These are phyloP conservation scores for Naegleria gruberi DNA, from an alignment of 208 protist genomes.

Conservation along the genomic window DNA sequence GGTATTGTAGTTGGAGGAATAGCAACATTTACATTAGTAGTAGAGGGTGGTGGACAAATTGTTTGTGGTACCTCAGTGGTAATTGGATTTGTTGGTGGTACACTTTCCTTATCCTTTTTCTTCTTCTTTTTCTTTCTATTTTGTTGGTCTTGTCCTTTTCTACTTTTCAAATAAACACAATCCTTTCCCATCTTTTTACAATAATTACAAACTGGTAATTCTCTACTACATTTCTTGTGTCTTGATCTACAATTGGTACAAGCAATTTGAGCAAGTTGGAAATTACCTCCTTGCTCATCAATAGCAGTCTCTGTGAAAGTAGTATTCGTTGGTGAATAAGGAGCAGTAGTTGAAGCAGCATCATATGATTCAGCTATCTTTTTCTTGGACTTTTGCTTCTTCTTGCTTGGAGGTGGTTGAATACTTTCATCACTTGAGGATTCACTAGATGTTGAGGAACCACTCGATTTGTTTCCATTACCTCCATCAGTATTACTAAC, in stretches of 20 bases:
- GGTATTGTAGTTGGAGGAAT: background rate
- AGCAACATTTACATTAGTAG: background rate
- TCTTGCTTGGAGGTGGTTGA: too few species aligned
- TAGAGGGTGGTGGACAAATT: background rate
- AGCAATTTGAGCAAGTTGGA: background rate
- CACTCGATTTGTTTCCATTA: too few species aligned
- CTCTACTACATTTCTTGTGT: background rate
- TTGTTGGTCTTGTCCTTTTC: background rate
- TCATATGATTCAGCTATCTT: too few species aligned
- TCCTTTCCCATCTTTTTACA: background rate
- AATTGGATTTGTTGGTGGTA: background rate
- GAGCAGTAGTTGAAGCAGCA: background rate
- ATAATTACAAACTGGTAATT: background rate
- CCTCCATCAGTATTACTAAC: too few species aligned
- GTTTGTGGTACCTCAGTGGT: background rate
- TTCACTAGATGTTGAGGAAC: too few species aligned
- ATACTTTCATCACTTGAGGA: too few species aligned
- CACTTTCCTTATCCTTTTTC: background rate
- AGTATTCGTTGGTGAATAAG: background rate
- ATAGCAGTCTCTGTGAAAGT: background rate
- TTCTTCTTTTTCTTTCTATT: background rate
- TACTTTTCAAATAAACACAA: background rate
- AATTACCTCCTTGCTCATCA: background rate
- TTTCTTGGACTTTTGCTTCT: too few species aligned
- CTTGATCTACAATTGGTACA: background rate